Percentiles rank a stretch among this genome's conserved stretches.
Evolutionary conservation across 2,329 filamentous ascomycete species (phyloP).

Genomic region (Pyrenophora seminiperda): DNA sequence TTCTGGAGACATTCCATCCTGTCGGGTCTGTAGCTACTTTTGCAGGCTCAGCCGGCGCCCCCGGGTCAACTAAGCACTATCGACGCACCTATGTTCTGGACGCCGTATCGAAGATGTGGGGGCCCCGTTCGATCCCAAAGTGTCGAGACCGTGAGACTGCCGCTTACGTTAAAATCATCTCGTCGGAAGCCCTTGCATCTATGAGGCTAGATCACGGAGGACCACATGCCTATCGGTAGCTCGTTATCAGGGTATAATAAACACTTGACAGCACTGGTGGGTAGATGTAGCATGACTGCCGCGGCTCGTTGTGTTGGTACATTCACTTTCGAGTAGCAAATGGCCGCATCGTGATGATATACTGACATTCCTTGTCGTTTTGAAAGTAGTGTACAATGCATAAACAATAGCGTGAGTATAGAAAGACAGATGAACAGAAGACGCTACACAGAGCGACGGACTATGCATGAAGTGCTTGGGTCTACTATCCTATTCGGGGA

Average conservation of each 20-base stretch:
- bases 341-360: no score
- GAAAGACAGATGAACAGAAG: no score
- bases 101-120: constrained; percentile 5
- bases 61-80: constrained; percentile 4
- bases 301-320: no score
- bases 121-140: constrained; percentile 9
- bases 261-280: not conserved
- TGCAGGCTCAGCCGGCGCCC: constrained; percentile 4
- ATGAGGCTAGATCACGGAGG: not conserved
- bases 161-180: constrained; percentile 3
- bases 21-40: constrained; percentile 13
- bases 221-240: not conserved
- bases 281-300: no score
- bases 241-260: not conserved
- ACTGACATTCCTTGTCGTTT: no score
- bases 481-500: no score
- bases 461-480: not conserved
- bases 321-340: no score
- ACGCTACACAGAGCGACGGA: not conserved
- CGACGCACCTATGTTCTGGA: constrained; percentile 3
- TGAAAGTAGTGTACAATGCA: no score
- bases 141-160: constrained; percentile 3
- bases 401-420: no score
- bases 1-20: constrained; percentile 3
- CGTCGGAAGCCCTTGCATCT: constrained; percentile 2